Conservation (phyloP, 257 asterid genomes). For the Phtheirospermum japonicum region DNA sequence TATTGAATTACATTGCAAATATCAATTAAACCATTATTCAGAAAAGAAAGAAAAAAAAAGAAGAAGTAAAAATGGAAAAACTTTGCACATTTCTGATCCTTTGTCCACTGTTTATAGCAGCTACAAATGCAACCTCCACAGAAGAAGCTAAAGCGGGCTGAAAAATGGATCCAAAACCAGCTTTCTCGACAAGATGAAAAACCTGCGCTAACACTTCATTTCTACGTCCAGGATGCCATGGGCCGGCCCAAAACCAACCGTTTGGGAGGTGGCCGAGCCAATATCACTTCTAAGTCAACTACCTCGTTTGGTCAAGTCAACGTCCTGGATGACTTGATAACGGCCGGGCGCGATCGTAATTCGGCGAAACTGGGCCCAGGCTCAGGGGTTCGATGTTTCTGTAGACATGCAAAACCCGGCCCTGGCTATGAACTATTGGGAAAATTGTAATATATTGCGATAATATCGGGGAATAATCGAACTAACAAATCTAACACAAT, state of each 20-base stretch:
- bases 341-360: not conserved
- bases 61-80: not conserved
- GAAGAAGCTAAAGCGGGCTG: not conserved
- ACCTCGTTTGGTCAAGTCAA: constrained; percentile 3
- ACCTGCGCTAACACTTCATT: no score
- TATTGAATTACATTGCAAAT: no score
- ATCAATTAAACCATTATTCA: no score
- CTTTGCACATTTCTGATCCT: not conserved
- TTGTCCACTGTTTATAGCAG: not conserved
- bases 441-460: no score
- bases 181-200: not conserved
- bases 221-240: not conserved
- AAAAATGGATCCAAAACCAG: not conserved
- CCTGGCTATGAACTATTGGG: no score
- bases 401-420: no score
- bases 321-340: constrained; percentile 21
- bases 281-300: not conserved
- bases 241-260: not conserved
- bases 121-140: not conserved
- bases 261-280: constrained; percentile 9
- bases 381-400: no score
- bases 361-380: not conserved
- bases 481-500: no score
- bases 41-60: no score
- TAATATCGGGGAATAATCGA: no score